Conservation (phyloP, 306 rosid genomes). For the Oxytropis ochrocephala region DNA sequence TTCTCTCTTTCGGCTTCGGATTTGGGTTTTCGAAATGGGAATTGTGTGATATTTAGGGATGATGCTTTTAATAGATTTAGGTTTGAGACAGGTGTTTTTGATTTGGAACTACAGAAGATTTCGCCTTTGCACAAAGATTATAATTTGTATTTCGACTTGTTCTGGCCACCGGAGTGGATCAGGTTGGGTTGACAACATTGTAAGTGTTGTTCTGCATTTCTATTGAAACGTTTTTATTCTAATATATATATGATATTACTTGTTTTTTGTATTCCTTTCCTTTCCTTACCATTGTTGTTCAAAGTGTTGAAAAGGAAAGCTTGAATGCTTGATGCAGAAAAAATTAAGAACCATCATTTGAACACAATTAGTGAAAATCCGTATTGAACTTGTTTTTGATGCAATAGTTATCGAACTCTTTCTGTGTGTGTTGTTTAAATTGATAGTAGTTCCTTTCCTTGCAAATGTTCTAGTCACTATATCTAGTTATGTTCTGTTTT, state of each 20-base stretch:
- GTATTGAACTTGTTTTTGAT: no score
- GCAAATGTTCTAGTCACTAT: no score
- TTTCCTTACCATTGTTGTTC: no score
- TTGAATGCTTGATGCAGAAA: no score
- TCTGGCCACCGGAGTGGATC: conserved; percentile 78
- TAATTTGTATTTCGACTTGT: conserved; percentile 37
- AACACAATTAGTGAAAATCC: no score
- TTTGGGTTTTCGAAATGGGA: conserved; percentile 42
- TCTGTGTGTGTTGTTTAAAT: no score
- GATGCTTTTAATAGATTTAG: conserved; percentile 30
- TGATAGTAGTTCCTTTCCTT: no score
- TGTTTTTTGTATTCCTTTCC: not conserved
- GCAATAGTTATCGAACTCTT: no score
- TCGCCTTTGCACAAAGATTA: conserved; percentile 35
- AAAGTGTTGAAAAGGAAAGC: no score
- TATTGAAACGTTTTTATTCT: not conserved
- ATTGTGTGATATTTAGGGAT: conserved; percentile 56
- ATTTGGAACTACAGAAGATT: conserved; percentile 39
- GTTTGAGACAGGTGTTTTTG: conserved; percentile 48
- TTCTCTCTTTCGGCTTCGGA: conserved; percentile 52
- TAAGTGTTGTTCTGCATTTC: not conserved
- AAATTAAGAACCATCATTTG: no score
- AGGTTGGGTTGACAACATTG: not conserved
- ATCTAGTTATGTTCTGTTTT: no score
- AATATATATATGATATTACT: not conserved